Conservation (phyloP, 2,329 filamentous ascomycete species). For the Pestalotiopsis sp. region DNA sequence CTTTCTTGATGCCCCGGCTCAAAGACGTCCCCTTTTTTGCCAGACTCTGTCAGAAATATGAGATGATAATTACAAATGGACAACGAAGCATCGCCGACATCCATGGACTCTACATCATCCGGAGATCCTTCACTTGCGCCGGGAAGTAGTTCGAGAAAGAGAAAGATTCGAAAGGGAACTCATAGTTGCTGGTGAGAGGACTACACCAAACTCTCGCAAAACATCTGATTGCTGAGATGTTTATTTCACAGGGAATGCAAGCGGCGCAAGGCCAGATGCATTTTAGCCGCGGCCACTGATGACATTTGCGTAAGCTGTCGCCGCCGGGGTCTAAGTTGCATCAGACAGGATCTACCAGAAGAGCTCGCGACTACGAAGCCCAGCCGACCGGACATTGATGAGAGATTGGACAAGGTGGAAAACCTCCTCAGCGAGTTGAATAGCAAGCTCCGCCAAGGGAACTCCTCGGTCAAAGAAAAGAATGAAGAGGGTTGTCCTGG, state of each 20-base stretch:
- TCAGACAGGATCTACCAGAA: not conserved
- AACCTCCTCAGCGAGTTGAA: not conserved
- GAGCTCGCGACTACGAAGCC: not conserved
- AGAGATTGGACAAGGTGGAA: constrained; percentile 2
- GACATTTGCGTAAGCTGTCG: not conserved
- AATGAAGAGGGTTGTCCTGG: not conserved
- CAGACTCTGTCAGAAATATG: not conserved
- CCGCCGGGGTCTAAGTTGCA: not conserved
- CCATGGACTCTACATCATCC: not conserved
- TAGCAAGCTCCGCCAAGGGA: not conserved
- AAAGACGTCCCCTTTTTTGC: not conserved
- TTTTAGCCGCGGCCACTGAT: not conserved
- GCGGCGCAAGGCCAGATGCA: not conserved
- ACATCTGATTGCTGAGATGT: not conserved
- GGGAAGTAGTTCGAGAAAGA: not conserved
- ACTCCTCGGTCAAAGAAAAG: not conserved
- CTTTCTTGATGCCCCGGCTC: not conserved
- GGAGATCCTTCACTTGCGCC: not conserved
- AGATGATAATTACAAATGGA: not conserved
- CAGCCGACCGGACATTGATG: not conserved
- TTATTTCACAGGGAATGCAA: not conserved
- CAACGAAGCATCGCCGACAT: not conserved
- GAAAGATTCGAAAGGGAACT: constrained; percentile 1
- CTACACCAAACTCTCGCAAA: not conserved
- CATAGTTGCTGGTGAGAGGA: not conserved